Base-by-base conservation (phyloP, 2,329 filamentous ascomycete species). In the Lachnellula cervina region DNA sequence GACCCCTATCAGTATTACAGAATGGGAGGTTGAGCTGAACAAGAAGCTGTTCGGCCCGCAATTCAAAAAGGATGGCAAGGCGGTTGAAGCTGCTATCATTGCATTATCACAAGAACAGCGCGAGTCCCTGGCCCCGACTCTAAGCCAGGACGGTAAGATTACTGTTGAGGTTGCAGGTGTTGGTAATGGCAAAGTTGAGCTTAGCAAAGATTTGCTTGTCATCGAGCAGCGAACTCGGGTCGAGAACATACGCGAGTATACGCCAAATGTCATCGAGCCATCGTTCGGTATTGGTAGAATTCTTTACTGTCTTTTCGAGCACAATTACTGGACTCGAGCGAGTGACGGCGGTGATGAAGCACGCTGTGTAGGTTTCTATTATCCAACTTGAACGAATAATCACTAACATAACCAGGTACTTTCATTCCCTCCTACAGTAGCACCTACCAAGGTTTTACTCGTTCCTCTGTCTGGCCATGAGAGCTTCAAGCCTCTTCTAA, bases 211-310 rank as follows among this genome's bases (percentile, higher is more conserved):
- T 59, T 80, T 95, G 49, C 78, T 99, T 69, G 83, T 79, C 56
- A 90, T 97, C 65, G 89, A 92, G 76, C 91, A 89, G 76, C 84
- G 86, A 65, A 96, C 87, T 64, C 81, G 90, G 60, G 81, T 85
- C 4, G 90, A 96, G 73, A 87, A 96, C 70, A 83, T 86, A 56
- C 83, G 94, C 66, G 92, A 97, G 72, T 99, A 90, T 76, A 95
- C 88, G 0, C 93, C 93, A 58, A 97, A 97, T 70, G 91, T 96
- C 48, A 95, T 97, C 65, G 94, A 99, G 77, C 94, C 93, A 1
- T 97, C 93, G 0, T 99, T 97, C 68, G 93, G 93, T 78, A 96
- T 97, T 68, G 94, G 93, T 58, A 85, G 93, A 66, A 97, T 97
- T 60, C 78, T 97, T 56, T 97, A 96, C 78, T 86, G 88, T 58